phyloP scores from a whole-genome alignment of 805 yeast genomes.

The Jamesozyma jinghongensis region DNA sequence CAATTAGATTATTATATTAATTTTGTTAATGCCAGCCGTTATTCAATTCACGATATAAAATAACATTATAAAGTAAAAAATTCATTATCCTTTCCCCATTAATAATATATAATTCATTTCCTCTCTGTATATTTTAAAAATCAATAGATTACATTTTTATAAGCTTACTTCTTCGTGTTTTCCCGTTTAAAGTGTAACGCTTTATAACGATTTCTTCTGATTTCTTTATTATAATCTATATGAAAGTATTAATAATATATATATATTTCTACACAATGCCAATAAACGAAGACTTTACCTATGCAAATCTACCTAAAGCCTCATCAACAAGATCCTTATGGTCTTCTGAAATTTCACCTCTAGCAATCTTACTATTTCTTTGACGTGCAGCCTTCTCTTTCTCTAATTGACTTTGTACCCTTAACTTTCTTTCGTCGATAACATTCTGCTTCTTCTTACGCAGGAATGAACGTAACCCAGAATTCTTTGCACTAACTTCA shows the following conservation, averaged over 20 bases:
- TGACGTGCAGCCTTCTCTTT: constrained; percentile 65
- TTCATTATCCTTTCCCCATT: background rate
- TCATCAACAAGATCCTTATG: constrained; percentile 34
- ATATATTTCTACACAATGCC: too few relatives aligned
- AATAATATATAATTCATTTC: too few relatives aligned
- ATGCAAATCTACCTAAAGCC: constrained; percentile 33
- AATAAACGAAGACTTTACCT: background rate
- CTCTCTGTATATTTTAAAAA: too few relatives aligned
- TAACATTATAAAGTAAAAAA: background rate
- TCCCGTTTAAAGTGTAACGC: too few relatives aligned
- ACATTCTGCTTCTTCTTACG: constrained; percentile 81
- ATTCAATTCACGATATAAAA: background rate
- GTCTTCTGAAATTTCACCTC: constrained; percentile 49
- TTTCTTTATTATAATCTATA: too few relatives aligned
- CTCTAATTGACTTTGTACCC: constrained; percentile 64
- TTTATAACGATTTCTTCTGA: too few relatives aligned
- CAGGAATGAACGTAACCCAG: constrained; percentile 68
- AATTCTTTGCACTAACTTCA: constrained; percentile 68
- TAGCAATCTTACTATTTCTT: constrained; percentile 36
- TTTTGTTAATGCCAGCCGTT: too few relatives aligned
- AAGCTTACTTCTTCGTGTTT: too few relatives aligned
- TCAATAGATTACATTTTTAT: too few relatives aligned
- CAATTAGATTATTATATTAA: constrained; percentile 81
- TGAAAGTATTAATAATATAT: too few relatives aligned
- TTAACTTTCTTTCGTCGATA: constrained; percentile 72